Percentiles rank a stretch among this genome's conserved stretches.
These are phyloP conservation scores for Drechslerella coelobrocha DNA, from an alignment of 2,329 filamentous ascomycete species.

Conservation along the genomic window DNA sequence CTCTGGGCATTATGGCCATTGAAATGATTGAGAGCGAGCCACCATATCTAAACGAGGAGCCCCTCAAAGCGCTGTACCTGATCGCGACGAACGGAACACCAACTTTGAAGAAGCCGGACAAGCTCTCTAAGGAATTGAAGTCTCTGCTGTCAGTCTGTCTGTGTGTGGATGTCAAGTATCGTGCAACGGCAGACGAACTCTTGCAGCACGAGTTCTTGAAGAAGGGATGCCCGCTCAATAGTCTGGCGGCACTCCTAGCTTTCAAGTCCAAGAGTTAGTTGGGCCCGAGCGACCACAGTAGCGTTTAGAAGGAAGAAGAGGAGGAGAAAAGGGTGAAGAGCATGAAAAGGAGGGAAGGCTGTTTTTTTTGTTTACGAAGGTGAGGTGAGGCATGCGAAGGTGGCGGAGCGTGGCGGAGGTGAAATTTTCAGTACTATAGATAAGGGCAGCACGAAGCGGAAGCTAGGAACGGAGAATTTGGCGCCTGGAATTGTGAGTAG, in stretches of 20 bases:
- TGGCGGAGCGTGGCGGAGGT: neutral
- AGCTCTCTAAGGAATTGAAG: constrained; percentile 96
- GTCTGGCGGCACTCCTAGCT: constrained; percentile 82
- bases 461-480: neutral
- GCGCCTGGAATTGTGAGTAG: neutral
- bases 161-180: constrained; percentile 93
- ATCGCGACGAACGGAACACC: constrained; percentile 98
- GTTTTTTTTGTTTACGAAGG: constrained; percentile 9
- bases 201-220: constrained; percentile 92
- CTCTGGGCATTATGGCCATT: constrained; percentile 98
- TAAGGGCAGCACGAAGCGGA: neutral
- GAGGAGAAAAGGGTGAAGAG: neutral
- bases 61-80: constrained; percentile 93
- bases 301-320: constrained; percentile 2
- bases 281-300: neutral
- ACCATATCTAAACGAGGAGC: constrained; percentile 96
- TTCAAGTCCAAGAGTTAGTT: constrained; percentile 68
- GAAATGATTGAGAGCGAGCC: constrained; percentile 99
- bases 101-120: constrained; percentile 96
- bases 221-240: constrained; percentile 82
- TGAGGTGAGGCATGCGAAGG: neutral
- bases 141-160: constrained; percentile 95
- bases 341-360: neutral
- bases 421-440: neutral
- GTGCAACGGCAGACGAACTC: constrained; percentile 88